Evolutionary conservation across 106 monocot species (phyloP), one percentile per base, ranked within the genome.

Genomic region (Dendrobium officinale): DNA sequence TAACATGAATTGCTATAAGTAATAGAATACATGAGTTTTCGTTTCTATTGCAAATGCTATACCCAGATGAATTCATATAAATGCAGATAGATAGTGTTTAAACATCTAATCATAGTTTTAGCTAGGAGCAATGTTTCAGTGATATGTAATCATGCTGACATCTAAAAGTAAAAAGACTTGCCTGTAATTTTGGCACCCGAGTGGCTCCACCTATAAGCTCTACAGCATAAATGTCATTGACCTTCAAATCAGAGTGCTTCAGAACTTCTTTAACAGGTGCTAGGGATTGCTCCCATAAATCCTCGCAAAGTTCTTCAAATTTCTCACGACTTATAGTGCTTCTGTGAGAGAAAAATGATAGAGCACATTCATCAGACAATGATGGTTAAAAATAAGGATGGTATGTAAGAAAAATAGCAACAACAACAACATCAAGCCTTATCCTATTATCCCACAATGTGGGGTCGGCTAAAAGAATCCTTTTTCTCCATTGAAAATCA

Each of bases 141-240:
- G 18, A 74, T 44, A 42, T 74, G 37, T 70, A 3, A 70, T 15
- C 16, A 70, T 37, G 33, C 70, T 11, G 0, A 33, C 37, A 70
- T 70, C 33, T 24, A 11, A 70, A 33, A 37, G 20, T 3, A 74
- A 68, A 6, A 0, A 33, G 33, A 72, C 77, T 81, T 6, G 93
- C 99, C 99, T 99, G 95, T 78, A 99, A 80, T 80, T 93, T 99
- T 79, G 99, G 99, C 76, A 99, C 95, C 67, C 99, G 93, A 64
- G 99, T 99, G 37, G 95, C 95, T 64, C 99, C 99, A 81, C 99
- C 99, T 45, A 99, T 95, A n/a, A 99, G 83, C 75, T 99, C 99
- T 41, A 99, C 91, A n/a, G 99, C 95, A 85, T 91, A 89, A 67
- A 99, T 79, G 64, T 99, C 93, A 73, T 90, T 93, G 47, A 87